phyloP scores from a whole-genome alignment of 2,329 filamentous ascomycete species.

The Macrophomina pseudophaseolina region DNA sequence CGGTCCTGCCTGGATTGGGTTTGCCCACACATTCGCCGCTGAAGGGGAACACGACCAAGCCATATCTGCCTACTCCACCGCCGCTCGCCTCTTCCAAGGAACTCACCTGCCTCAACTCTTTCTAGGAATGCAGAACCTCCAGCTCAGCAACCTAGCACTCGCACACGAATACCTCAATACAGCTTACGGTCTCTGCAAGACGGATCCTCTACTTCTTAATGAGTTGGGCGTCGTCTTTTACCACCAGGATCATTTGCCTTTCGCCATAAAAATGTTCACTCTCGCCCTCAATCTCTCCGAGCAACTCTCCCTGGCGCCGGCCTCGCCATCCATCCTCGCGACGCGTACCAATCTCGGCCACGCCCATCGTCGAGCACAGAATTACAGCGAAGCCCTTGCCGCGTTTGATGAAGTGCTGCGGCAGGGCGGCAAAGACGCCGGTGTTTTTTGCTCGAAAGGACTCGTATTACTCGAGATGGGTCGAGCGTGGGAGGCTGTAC shows the following conservation, averaged over 20 bases:
- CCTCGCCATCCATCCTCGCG: slow-evolving; percentile 71
- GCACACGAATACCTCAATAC: slow-evolving; percentile 94
- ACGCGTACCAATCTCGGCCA: slow-evolving; percentile 90
- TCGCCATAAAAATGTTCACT: slow-evolving; percentile 78
- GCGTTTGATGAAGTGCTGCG: slow-evolving; percentile 89
- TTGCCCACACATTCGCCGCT: slow-evolving; percentile 96
- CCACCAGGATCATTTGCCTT: slow-evolving; percentile 79
- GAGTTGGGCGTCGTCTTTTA: slow-evolving; percentile 97
- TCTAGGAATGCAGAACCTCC: slow-evolving; percentile 97
- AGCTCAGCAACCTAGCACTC: slow-evolving; percentile 90
- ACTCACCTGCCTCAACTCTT: slow-evolving; percentile 96
- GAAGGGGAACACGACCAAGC: slow-evolving; percentile 98
- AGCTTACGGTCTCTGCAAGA: slow-evolving; percentile 80
- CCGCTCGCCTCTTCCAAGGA: slow-evolving; percentile 91
- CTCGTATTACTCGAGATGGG: slow-evolving; percentile 81
- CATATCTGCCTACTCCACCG: slow-evolving; percentile 95
- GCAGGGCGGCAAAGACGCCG: slow-evolving; percentile 77
- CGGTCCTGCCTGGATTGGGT: slow-evolving; percentile 97
- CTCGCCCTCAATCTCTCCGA: slow-evolving; percentile 77
- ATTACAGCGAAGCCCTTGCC: slow-evolving; percentile 72
- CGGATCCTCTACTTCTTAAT: slow-evolving; percentile 88
- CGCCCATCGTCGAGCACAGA: slow-evolving; percentile 74
- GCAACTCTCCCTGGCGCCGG: slow-evolving; percentile 80
- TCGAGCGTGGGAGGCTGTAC: slow-evolving; percentile 75
- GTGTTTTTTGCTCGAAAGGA: slow-evolving; percentile 81